phyloP scores from a whole-genome alignment of 371 early-diverging fungal genomes.

The Mucor mucedo region DNA sequence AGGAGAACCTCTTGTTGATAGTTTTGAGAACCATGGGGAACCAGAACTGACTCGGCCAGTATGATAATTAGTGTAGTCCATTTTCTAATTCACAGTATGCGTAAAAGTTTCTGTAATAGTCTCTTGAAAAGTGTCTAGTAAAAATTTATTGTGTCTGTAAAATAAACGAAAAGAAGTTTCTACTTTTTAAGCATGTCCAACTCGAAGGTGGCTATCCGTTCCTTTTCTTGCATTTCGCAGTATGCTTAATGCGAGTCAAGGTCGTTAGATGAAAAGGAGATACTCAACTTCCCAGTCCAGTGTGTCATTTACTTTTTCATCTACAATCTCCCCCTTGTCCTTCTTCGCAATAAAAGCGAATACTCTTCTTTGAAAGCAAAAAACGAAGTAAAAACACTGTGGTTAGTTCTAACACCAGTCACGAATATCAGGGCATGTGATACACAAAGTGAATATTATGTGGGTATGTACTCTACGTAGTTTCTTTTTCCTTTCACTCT shows the following conservation, averaged over 20 bases:
- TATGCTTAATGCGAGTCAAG: slow-evolving; percentile 12
- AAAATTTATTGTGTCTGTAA: no score
- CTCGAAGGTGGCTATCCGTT: slow-evolving; percentile 5
- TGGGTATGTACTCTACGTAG: neutral
- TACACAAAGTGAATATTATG: neutral
- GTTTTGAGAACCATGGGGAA: neutral
- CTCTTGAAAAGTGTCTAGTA: no score
- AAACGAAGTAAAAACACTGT: no score
- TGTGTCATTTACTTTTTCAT: slow-evolving; percentile 18
- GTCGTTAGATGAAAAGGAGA: slow-evolving; percentile 14
- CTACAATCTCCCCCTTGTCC: slow-evolving; percentile 15
- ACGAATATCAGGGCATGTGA: slow-evolving; percentile 1
- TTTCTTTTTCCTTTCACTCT: neutral
- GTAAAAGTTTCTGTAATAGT: no score
- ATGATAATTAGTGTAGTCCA: no score
- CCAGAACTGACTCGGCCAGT: no score
- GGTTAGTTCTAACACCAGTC: neutral
- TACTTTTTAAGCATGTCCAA: neutral
- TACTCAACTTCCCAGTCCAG: slow-evolving; percentile 18
- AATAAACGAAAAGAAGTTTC: no score
- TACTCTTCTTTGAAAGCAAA: slow-evolving; percentile 8
- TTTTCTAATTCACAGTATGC: no score
- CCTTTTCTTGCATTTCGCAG: slow-evolving; percentile 13
- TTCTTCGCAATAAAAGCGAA: slow-evolving; percentile 14
- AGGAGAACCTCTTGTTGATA: neutral